phyloP scores from a whole-genome alignment of 441 rosid genomes.

The Erodium trifolium region DNA sequence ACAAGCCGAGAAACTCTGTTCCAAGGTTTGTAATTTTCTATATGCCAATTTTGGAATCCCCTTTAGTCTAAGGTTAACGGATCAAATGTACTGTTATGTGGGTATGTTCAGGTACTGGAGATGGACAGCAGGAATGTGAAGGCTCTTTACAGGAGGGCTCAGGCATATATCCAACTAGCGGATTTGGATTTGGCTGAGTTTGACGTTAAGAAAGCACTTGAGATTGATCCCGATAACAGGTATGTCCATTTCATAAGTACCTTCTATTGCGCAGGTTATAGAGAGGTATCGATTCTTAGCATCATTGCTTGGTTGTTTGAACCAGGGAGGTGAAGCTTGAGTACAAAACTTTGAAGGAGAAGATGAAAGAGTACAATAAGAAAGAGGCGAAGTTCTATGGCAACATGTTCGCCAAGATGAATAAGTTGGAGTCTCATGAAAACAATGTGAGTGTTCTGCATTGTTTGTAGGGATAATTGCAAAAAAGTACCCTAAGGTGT shows the following conservation, averaged over 20 bases:
- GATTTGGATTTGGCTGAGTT: slow-evolving; percentile 78
- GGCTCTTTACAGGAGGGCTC: slow-evolving; percentile 80
- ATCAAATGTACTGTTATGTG: neutral
- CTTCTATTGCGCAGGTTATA: no score
- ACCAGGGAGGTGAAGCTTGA: slow-evolving; percentile 75
- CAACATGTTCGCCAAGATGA: slow-evolving; percentile 82
- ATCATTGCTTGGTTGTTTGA: neutral
- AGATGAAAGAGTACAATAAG: slow-evolving; percentile 67
- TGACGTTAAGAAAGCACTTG: slow-evolving; percentile 78
- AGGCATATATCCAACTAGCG: slow-evolving; percentile 55
- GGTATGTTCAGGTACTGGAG: slow-evolving; percentile 53
- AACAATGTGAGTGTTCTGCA: slow-evolving; percentile 22
- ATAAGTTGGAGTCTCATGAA: slow-evolving; percentile 30
- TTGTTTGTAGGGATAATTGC: no score
- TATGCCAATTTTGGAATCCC: no score
- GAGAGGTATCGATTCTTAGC: no score
- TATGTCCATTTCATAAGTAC: slow-evolving; percentile 1
- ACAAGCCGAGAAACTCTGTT: neutral
- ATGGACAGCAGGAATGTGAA: slow-evolving; percentile 58
- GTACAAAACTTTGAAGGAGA: slow-evolving; percentile 59
- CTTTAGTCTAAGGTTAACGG: no score
- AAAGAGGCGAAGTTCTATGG: slow-evolving; percentile 80
- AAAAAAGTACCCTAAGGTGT: no score
- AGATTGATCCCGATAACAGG: slow-evolving; percentile 80
- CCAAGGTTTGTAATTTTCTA: neutral